phyloP scores from a whole-genome alignment of 108 stramenopile genomes.

The Pseudonitzschia delicatissima region DNA sequence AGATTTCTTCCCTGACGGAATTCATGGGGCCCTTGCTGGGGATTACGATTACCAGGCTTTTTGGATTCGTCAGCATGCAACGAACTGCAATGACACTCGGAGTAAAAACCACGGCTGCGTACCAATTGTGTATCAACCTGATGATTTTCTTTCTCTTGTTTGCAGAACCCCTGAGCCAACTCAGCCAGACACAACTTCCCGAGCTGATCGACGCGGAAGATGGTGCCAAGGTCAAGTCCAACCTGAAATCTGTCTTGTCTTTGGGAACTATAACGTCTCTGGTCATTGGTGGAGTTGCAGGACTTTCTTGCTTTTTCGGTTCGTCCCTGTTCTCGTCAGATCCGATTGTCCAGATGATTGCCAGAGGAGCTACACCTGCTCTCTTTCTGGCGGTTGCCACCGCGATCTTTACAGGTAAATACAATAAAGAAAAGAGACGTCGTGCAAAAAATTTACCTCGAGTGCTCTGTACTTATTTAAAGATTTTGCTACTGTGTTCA shows the following conservation, averaged over 20 bases:
- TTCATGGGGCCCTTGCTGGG: constrained; percentile 73
- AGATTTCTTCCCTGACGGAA: constrained; percentile 47
- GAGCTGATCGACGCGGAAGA: constrained; percentile 50
- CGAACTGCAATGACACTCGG: constrained; percentile 66
- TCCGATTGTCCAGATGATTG: constrained; percentile 54
- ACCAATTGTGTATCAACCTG: constrained; percentile 67
- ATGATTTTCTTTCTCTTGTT: constrained; percentile 77
- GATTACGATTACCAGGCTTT: constrained; percentile 70
- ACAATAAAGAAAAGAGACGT: neutral
- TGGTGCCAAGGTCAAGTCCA: constrained; percentile 31
- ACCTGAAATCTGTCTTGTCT: constrained; percentile 60
- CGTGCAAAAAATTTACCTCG: neutral
- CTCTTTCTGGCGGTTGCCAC: constrained; percentile 60
- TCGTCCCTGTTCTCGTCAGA: constrained; percentile 64
- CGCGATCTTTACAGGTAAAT: constrained; percentile 51
- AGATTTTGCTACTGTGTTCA: neutral
- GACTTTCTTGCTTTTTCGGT: constrained; percentile 37
- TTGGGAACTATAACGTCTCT: constrained; percentile 49
- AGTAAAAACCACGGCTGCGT: constrained; percentile 56
- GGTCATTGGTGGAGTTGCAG: constrained; percentile 53
- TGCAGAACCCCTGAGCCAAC: constrained; percentile 75
- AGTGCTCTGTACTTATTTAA: too few species aligned
- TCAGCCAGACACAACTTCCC: constrained; percentile 72
- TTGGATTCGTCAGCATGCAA: constrained; percentile 74
- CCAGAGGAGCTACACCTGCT: constrained; percentile 54